A percentile compares a stretch with the other conserved stretches of the same genome.
Conservation (phyloP, 2,329 filamentous ascomycete genomes). For the Pseudogymnoascus sp. region DNA sequence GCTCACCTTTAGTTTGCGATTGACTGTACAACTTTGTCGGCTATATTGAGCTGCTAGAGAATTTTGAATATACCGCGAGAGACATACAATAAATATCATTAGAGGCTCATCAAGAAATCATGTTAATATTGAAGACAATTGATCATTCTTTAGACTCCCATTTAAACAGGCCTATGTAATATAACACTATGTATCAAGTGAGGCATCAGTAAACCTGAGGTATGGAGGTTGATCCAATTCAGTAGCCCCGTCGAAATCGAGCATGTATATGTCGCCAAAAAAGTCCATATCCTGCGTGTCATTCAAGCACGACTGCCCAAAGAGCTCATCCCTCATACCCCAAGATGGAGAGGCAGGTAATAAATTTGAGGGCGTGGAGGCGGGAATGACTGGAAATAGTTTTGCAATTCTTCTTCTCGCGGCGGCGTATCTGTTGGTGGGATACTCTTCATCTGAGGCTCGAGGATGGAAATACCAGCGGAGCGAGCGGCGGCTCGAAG, state of each 20-base stretch:
- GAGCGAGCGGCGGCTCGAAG: not conserved
- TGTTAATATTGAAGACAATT: not conserved
- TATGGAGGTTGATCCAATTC: not conserved
- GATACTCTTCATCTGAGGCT: not conserved
- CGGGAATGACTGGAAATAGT: not conserved
- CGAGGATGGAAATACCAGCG: not conserved
- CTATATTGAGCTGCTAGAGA: not conserved
- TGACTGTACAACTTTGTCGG: not conserved
- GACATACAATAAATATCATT: not conserved
- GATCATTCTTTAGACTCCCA: not conserved
- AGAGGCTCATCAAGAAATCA: not conserved
- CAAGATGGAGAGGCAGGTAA: not conserved
- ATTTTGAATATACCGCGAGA: not conserved
- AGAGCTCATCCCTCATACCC: not conserved
- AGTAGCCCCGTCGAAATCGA: not conserved
- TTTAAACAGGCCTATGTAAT: not conserved
- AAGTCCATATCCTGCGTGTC: not conserved
- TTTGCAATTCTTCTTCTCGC: not conserved
- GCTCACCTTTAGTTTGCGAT: not conserved
- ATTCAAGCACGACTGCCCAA: not conserved
- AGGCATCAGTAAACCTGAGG: not conserved
- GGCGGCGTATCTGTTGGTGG: not conserved
- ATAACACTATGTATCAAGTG: not conserved
- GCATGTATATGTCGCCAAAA: not conserved
- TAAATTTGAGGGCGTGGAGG: not conserved